Base-by-base conservation (phyloP, 208 protist genomes). In the Hexamita inflata region DNA sequence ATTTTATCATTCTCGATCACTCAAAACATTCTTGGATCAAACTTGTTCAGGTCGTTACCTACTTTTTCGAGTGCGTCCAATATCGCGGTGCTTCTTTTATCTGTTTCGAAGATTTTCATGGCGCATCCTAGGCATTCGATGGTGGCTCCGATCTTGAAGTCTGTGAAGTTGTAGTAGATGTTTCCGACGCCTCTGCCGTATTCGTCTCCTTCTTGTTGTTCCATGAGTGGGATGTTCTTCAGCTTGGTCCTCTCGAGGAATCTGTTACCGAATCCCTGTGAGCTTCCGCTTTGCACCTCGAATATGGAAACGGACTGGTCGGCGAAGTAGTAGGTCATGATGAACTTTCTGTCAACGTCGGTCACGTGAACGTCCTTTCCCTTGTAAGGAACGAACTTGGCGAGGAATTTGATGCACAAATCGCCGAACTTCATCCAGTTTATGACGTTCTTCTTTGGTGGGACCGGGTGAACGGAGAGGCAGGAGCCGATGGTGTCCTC, bases 391-490 rank as follows among this genome's bases (percentile, higher is more conserved):
- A 59, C 73, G 30, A 76, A 39, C 41, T 40, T 78, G 38, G 87
- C 90, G 24, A 81, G 76, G 80, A 94, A 94, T 70, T 89, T 90
- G 35, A 95, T 88, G 39, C 89, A 84, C 78, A 93, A 88, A 42
- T 91, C 84, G 40, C 79, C 59, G 29, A 57, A 79, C 32, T 70
- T 75, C 19, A 62, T 62, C 75, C 4, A 41, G 11, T 58, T 59
- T 11, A 40, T 19, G 32, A 77, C 38, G 59, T 77, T 35, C 64
- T 77, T 78, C 67, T 79, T 76, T 49, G 80, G 81, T 45, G 77
- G 60, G 45, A 84, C 81, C 30, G 78, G 77, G 41, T 80, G 58
- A 1, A 86, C 67, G 38, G 74, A 78, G 29, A 84, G 32, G 73
- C 75, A 85, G 77, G 59, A 85, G 38, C 60, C 78, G 42, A 83